These are phyloP conservation scores for Boletus coccyginus DNA, from an alignment of 768 basidiomycete species.

Conservation along the genomic window DNA sequence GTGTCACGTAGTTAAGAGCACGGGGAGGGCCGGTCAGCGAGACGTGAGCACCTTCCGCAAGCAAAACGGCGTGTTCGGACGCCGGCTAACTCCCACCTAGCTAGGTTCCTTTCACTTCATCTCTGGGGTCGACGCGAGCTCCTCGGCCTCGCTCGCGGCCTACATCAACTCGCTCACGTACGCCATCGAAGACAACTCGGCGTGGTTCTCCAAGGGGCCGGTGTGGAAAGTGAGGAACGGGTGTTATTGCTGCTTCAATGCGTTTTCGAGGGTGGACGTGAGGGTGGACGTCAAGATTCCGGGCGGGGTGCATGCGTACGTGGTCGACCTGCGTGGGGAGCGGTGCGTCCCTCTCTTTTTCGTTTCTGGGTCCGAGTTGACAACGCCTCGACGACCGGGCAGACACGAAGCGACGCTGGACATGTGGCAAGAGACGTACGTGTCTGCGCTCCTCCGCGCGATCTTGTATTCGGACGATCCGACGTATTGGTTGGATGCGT, in stretches of 20 bases:
- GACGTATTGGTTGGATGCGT: conserved; percentile 86
- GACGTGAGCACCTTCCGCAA: conserved; percentile 57
- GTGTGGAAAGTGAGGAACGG: conserved; percentile 92
- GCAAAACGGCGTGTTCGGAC: no score
- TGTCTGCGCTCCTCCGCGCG: conserved; percentile 87
- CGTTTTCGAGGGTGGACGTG: conserved; percentile 94
- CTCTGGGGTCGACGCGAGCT: conserved; percentile 98
- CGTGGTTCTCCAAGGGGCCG: conserved; percentile 87
- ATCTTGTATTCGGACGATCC: conserved; percentile 97
- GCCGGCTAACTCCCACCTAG: conserved; percentile 39
- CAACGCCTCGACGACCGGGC: neutral
- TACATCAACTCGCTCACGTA: conserved; percentile 99
- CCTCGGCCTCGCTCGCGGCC: conserved; percentile 94
- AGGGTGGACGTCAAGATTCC: conserved; percentile 98
- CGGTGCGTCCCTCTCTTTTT: conserved; percentile 50
- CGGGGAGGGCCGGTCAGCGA: conserved; percentile 76
- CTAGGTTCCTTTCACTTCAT: conserved; percentile 96
- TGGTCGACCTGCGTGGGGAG: conserved; percentile 92
- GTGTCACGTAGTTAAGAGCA: conserved; percentile 92
- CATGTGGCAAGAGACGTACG: conserved; percentile 97
- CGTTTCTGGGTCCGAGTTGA: neutral
- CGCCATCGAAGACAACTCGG: conserved; percentile 82
- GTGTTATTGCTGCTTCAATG: conserved; percentile 97
- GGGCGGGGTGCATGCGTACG: conserved; percentile 92
- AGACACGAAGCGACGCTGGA: conserved; percentile 87